Base-by-base conservation (phyloP, 2,329 filamentous ascomycete species). In the Berkeleyomyces basicola region DNA sequence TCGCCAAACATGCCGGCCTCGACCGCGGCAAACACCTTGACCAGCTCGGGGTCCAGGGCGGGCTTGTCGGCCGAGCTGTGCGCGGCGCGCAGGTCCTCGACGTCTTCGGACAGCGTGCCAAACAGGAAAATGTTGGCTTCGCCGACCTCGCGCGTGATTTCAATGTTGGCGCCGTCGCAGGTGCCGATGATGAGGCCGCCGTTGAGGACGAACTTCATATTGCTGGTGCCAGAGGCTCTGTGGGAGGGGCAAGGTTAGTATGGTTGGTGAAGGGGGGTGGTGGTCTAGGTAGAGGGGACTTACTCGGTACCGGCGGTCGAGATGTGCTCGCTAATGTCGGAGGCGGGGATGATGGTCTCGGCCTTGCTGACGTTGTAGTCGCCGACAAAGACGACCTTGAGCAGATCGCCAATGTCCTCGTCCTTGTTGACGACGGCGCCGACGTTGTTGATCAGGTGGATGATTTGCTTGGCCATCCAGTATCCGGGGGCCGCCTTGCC, bases 361-460 rank as follows among this genome's bases (percentile, higher is more conserved):
- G 93, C 93, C 79, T 99, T 99, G 82, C 90, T 96, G 71, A 99
- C 93, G 68, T 99, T 99, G 82, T 99, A 99, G 75, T 99, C 93
- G 71, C 95, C 90, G 61, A 99, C 75, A 79, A 96, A 99, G 70
- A 99, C 85, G 61, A 99, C 93, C 80, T 99, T 99, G 71, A 99
- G 81, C 39, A 95, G 79, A 70, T 97, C 92, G 40, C 92, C 92
- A 70, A 97, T 85, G 42, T 97, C 93, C 51, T 83, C 79, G 70
- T 99, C 93, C 47, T 88, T 88, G 78, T 99, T 99, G 68, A 99
- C 86, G 2, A 97, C 88, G 14, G 83, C 77, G 3, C 90, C 90
- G 36, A 97, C 93, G 66, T 85, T 86, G 77, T 96, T 97, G 78
- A 99, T 85, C 63, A 99, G 82, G 72, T 97, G 92, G 69, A 99